Evolutionary conservation across 2,329 filamentous ascomycete genomes (phyloP).

Genomic region (Aspergillus japonicus): DNA sequence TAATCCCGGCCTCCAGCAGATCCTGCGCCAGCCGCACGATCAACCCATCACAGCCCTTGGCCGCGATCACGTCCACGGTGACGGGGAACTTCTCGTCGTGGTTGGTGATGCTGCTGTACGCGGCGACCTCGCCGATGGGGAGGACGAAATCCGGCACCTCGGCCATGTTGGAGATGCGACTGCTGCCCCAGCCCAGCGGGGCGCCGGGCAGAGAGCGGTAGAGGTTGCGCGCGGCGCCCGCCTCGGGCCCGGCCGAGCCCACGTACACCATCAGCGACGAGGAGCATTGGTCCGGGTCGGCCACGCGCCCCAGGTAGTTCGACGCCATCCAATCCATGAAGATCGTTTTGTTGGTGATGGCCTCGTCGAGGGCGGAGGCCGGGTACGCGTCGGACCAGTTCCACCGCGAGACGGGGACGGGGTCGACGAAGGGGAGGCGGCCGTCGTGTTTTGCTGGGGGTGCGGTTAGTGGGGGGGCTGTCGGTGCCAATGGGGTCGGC

Average conservation of each 20-base stretch:
- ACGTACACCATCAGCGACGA: conserved; percentile 49
- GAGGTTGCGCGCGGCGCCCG: conserved; percentile 42
- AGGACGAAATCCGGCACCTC: conserved; percentile 46
- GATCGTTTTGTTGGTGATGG: conserved; percentile 51
- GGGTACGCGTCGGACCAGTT: conserved; percentile 46
- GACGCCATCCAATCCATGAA: conserved; percentile 44
- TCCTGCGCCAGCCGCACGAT: conserved; percentile 55
- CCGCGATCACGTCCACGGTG: conserved; percentile 57
- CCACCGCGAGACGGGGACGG: conserved; percentile 50
- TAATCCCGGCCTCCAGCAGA: conserved; percentile 50
- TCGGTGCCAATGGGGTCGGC: background rate
- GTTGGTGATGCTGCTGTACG: conserved; percentile 33
- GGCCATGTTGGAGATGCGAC: conserved; percentile 30
- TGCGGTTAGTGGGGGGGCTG: background rate
- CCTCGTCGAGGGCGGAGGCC: conserved; percentile 42
- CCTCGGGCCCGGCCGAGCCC: conserved; percentile 40
- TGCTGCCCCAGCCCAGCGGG: conserved; percentile 49
- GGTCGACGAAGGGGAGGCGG: conserved; percentile 51
- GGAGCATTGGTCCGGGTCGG: conserved; percentile 2
- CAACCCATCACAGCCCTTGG: conserved; percentile 61
- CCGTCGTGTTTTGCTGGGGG: conserved; percentile 39
- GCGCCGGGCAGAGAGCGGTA: conserved; percentile 45
- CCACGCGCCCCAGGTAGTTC: conserved; percentile 22
- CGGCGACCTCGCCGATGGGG: conserved; percentile 44
- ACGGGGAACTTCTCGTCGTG: conserved; percentile 57